These are phyloP conservation scores for Trichoderma gracile DNA, from an alignment of 2,329 filamentous ascomycete species.

Conservation along the genomic window DNA sequence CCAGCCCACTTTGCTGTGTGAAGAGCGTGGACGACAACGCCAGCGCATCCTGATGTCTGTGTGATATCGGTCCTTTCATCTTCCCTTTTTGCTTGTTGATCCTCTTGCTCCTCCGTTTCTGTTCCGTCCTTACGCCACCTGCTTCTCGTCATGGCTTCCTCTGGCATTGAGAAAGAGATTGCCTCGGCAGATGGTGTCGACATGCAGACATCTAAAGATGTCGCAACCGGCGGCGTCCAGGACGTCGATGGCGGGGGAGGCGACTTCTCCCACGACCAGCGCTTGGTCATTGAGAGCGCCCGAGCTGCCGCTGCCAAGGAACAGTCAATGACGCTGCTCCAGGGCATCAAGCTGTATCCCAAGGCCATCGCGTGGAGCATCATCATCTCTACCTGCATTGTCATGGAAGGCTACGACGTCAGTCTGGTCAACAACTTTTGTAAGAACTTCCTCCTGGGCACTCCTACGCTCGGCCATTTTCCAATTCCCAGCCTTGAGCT, in stretches of 20 bases:
- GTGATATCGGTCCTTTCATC: background rate
- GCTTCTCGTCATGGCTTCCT: conserved; percentile 9
- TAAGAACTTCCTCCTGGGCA: conserved; percentile 31
- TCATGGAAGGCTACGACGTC: conserved; percentile 89
- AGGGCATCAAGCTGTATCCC: conserved; percentile 80
- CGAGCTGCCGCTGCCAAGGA: conserved; percentile 58
- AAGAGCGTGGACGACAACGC: background rate
- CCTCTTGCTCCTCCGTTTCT: background rate
- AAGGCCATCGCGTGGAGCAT: conserved; percentile 84
- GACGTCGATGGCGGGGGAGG: conserved; percentile 24
- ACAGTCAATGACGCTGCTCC: conserved; percentile 68
- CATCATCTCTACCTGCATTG: conserved; percentile 85
- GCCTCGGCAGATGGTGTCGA: conserved; percentile 6
- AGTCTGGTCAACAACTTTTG: conserved; percentile 81
- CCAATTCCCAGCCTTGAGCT: background rate
- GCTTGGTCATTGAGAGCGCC: conserved; percentile 39
- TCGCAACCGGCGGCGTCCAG: background rate
- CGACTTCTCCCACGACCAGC: conserved; percentile 32
- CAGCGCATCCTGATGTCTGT: background rate
- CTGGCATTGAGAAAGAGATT: conserved; percentile 10
- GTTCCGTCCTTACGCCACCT: background rate
- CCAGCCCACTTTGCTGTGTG: background rate
- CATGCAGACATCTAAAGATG: conserved; percentile 8
- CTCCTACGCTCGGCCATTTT: background rate
- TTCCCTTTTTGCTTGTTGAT: background rate